Evolutionary conservation across 1,139 yeast species (phyloP).

Genomic region (Geotrichum aggregatum): DNA sequence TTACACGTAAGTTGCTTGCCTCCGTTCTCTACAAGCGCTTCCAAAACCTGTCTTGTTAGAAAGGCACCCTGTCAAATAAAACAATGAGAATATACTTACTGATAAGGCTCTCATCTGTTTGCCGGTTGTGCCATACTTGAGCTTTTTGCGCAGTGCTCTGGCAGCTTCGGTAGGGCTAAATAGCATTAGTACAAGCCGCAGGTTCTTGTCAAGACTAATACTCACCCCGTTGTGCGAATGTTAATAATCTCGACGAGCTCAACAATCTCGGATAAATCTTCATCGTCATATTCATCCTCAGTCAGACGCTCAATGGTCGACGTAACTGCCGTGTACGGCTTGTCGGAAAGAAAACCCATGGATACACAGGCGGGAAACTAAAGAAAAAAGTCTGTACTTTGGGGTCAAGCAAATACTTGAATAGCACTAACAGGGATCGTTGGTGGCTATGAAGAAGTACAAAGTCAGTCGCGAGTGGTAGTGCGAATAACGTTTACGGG

Average conservation of each 20-base stretch:
- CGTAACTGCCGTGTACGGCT: constrained; percentile 51
- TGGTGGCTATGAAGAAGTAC: neutral
- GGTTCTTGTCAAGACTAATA: neutral
- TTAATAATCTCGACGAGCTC: constrained; percentile 47
- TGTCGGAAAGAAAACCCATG: constrained; percentile 42
- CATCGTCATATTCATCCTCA: constrained; percentile 40
- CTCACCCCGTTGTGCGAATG: constrained; percentile 42
- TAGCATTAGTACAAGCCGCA: constrained; percentile 24
- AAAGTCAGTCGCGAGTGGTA: neutral
- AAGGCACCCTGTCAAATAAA: too few species aligned
- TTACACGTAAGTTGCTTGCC: constrained; percentile 43
- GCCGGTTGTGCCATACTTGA: constrained; percentile 70
- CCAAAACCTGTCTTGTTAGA: constrained; percentile 45
- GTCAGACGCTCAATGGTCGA: constrained; percentile 47
- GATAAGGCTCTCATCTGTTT: constrained; percentile 66
- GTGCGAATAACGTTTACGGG: neutral
- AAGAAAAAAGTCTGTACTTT: neutral
- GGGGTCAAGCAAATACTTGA: neutral
- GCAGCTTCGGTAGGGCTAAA: constrained; percentile 74
- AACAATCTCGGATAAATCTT: constrained; percentile 41
- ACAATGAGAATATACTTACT: constrained; percentile 23
- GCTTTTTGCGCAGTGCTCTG: constrained; percentile 77
- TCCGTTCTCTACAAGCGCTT: constrained; percentile 73
- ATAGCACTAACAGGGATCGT: neutral
- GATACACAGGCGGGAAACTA: neutral